Percentiles rank a stretch among this genome's conserved stretches.
Conservation (phyloP, 345 rosid species). For the Eucalyptus curtisii region DNA sequence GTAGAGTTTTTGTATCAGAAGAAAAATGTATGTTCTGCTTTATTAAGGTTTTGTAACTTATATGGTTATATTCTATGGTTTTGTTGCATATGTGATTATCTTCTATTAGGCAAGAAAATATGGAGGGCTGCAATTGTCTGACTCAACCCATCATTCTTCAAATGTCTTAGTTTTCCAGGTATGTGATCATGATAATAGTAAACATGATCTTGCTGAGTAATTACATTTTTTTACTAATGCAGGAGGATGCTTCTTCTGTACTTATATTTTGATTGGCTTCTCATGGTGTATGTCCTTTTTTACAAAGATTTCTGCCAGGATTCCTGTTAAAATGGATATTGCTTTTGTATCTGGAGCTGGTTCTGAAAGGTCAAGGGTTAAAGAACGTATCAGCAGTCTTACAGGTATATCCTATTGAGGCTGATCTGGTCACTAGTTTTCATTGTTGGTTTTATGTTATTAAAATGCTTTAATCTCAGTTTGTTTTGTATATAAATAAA, state of each 20-base stretch:
- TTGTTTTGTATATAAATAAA: background rate
- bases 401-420: conserved; percentile 35
- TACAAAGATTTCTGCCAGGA: conserved; percentile 53
- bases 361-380: conserved; percentile 17
- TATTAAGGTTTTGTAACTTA: background rate
- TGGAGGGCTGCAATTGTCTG: conserved; percentile 52
- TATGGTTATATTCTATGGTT: background rate
- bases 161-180: conserved; percentile 82
- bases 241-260: background rate
- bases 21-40: background rate
- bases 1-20: background rate
- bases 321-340: conserved; percentile 58
- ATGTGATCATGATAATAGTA: background rate
- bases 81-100: background rate
- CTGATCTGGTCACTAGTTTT: background rate
- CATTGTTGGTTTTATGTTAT: background rate
- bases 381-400: conserved; percentile 52
- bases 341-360: conserved; percentile 59
- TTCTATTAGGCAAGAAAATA: conserved; percentile 30
- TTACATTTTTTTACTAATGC: background rate
- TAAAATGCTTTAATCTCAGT: background rate
- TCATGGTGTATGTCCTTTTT: background rate
- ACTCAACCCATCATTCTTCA: conserved; percentile 41
- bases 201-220: background rate
- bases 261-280: background rate